phyloP scores from a whole-genome alignment of 768 basidiomycete genomes.

The Phylloporus sp. region DNA sequence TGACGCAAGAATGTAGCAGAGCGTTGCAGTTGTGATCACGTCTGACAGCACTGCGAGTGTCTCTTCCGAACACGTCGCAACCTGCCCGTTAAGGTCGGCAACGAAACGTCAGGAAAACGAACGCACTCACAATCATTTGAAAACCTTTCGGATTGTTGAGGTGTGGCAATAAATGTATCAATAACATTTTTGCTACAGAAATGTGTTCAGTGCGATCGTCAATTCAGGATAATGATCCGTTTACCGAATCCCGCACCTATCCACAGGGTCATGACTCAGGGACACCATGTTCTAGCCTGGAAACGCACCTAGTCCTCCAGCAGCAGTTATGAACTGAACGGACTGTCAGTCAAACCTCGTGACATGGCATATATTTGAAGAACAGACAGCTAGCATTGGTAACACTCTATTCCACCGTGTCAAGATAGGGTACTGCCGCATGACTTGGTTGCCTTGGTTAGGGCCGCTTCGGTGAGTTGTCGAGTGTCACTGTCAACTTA shows the following conservation, averaged over 20 bases:
- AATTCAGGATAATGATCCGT: background rate
- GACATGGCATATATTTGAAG: background rate
- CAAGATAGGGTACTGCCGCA: conserved; percentile 7
- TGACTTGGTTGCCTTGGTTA: background rate
- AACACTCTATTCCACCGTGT: background rate
- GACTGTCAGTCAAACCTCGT: background rate
- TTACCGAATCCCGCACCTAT: conserved; percentile 8
- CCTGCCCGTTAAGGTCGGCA: background rate
- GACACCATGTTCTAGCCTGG: background rate
- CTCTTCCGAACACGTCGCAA: conserved; percentile 3
- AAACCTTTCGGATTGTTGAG: background rate
- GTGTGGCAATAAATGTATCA: background rate
- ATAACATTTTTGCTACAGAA: background rate
- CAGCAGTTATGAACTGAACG: conserved; percentile 1
- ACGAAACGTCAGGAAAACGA: background rate
- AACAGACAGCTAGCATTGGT: conserved; percentile 6
- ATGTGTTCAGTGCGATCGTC: background rate
- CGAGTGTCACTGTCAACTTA: background rate
- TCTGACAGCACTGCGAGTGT: conserved; percentile 5
- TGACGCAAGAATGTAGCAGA: conserved; percentile 13
- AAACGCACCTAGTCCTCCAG: conserved; percentile 4
- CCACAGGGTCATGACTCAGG: background rate
- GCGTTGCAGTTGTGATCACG: conserved; percentile 5
- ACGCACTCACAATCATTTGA: background rate
- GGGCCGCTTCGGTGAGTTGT: background rate